Base-by-base conservation (phyloP, 495 filamentous ascomycete species). In the Aspergillus leporis region DNA sequence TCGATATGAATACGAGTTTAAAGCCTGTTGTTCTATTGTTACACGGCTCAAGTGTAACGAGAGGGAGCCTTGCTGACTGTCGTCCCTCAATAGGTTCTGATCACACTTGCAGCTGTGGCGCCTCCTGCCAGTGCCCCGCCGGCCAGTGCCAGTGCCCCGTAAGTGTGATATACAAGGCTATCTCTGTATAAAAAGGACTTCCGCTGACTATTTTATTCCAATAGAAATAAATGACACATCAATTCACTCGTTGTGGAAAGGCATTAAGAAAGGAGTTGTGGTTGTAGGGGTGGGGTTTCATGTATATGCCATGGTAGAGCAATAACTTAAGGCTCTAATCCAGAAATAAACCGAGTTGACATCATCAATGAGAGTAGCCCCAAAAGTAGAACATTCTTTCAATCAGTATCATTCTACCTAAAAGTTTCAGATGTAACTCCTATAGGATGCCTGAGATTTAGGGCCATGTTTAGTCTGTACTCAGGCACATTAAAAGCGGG, bases 51-150 rank as follows among this genome's bases (percentile, higher is more conserved):
- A 10, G 32, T 10, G 2, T 36, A 8, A 36, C 32, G 1, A 14
- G 32, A 14, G 13, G 32, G 32, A 14, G 32, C 13, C 2, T 41
- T 41, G 38, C 38, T 47, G 13, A 47, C 7, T 10, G 13, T 23
- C 21, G 9, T 5, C 18, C 13, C 36, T 8, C n/a, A 18, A 62
- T 34, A 77, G 73, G 63, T 63, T 60, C 68, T 60, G 73, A 74
- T 55, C 75, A 78, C 75, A 66, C 63, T 59, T 79, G 76, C 70
- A 71, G 67, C 69, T 77, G 75, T 66, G 76, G 76, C 62, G 53
- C 66, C 62, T 77, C 76, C 62, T 79, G 74, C 75, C 71, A 73
- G 67, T 79, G 75, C 73, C 72, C 76, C 68, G 68, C 75, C 65
- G 76, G 74, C 66, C 58, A 60, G 30, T 78, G 74, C 76, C 64